Conservation (phyloP, 371 early-diverging fungal genomes). For the Capillidium rhysosporum region DNA sequence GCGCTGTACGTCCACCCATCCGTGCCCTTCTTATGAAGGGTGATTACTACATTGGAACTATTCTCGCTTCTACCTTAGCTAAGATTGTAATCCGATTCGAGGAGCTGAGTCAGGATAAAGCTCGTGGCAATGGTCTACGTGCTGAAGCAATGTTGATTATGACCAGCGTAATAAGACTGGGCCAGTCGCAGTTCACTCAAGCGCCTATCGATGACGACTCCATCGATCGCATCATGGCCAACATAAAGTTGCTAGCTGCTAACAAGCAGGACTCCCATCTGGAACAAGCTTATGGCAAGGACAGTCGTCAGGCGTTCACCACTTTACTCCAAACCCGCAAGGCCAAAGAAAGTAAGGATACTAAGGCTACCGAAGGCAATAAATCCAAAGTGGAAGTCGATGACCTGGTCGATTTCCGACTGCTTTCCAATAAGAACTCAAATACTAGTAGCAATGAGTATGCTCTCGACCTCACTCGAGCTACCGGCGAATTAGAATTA, state of each 20-base stretch:
- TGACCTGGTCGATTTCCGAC: conserved; percentile 17
- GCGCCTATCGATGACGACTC: conserved; percentile 91
- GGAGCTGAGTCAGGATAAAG: conserved; percentile 20
- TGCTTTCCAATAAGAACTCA: not conserved
- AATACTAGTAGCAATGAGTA: conserved; percentile 18
- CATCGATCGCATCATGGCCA: conserved; percentile 74
- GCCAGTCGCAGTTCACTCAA: conserved; percentile 63
- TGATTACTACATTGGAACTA: conserved; percentile 78
- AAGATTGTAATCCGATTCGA: conserved; percentile 68
- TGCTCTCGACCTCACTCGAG: conserved; percentile 68
- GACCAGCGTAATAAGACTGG: conserved; percentile 84
- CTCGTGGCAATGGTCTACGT: conserved; percentile 46
- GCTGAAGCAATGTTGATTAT: conserved; percentile 92
- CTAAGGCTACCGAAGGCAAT: conserved; percentile 19
- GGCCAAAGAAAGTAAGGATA: conserved; percentile 19
- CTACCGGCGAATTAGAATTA: conserved; percentile 52
- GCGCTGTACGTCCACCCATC: conserved; percentile 52
- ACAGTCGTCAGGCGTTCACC: conserved; percentile 60
- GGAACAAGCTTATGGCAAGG: conserved; percentile 48
- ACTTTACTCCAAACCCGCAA: conserved; percentile 40
- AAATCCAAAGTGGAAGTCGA: conserved; percentile 63
- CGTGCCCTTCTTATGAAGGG: conserved; percentile 67
- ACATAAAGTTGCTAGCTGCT: conserved; percentile 59
- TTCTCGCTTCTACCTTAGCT: conserved; percentile 69
- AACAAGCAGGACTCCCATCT: conserved; percentile 26